A percentile compares a stretch with the other conserved stretches of the same genome.
Conservation (phyloP, 371 early-diverging fungal species). For the Apophysomyces ossiformis region DNA sequence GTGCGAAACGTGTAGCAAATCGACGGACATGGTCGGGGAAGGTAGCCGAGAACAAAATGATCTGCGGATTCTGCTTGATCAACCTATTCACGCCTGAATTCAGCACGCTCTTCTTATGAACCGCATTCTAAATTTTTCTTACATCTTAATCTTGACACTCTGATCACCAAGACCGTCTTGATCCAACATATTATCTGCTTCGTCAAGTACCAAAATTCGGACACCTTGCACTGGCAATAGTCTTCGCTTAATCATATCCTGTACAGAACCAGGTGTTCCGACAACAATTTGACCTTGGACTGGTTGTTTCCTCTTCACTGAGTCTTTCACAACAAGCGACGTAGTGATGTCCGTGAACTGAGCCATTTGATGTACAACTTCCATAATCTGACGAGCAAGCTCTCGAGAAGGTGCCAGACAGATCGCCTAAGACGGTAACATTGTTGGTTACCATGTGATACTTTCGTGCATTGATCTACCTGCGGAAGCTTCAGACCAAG, state of each 20-base stretch:
- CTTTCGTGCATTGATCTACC: constrained; percentile 24
- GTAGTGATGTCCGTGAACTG: constrained; percentile 80
- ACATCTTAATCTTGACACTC: constrained; percentile 80
- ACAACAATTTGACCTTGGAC: constrained; percentile 85
- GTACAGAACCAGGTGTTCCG: constrained; percentile 96
- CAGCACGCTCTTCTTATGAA: too few relatives aligned
- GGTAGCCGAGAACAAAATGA: constrained; percentile 97
- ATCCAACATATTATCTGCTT: constrained; percentile 96
- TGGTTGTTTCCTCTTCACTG: constrained; percentile 48
- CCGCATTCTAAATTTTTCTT: constrained; percentile 11
- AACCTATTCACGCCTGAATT: constrained; percentile 29
- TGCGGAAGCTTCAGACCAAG: constrained; percentile 50
- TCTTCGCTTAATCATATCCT: constrained; percentile 68
- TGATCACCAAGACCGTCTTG: constrained; percentile 89
- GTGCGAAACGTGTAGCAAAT: constrained; percentile 83
- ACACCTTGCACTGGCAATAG: constrained; percentile 61
- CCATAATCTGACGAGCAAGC: constrained; percentile 95
- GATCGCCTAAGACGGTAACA: constrained; percentile 69
- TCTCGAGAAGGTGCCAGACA: constrained; percentile 98
- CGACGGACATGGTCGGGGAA: constrained; percentile 82
- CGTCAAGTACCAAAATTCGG: constrained; percentile 88
- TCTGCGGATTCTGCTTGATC: constrained; percentile 75
- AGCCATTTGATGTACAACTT: constrained; percentile 90
- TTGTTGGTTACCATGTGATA: neutral
- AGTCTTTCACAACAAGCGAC: constrained; percentile 81